phyloP scores from a whole-genome alignment of 2,329 filamentous ascomycete species.

The Pseudocercospora ulei region DNA sequence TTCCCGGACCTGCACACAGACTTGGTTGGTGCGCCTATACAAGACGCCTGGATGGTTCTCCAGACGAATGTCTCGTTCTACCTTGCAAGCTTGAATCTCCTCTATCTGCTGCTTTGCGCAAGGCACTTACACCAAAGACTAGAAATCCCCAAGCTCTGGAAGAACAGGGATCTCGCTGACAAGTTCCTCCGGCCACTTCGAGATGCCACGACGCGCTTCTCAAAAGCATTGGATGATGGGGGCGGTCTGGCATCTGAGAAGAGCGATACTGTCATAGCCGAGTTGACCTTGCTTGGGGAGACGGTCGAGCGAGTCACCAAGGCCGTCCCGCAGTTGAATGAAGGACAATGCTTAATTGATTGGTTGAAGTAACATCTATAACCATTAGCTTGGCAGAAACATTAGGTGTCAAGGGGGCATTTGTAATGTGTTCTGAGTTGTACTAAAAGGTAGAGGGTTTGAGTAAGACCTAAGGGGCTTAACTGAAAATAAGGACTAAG shows the following conservation, averaged over 20 bases:
- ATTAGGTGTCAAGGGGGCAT: too few species aligned
- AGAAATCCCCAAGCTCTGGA: slow-evolving; percentile 40
- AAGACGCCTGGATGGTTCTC: slow-evolving; percentile 41
- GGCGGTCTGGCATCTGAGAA: slow-evolving; percentile 34
- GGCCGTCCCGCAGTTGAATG: slow-evolving; percentile 28
- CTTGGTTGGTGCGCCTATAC: slow-evolving; percentile 35
- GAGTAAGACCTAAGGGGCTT: too few species aligned
- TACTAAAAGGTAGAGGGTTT: too few species aligned
- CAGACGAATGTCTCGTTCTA: slow-evolving; percentile 47
- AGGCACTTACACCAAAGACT: slow-evolving; percentile 41
- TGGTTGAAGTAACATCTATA: too few species aligned
- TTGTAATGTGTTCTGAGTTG: too few species aligned
- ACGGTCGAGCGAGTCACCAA: slow-evolving; percentile 31
- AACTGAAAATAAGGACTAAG: too few species aligned
- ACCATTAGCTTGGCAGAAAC: too few species aligned
- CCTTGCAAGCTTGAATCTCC: slow-evolving; percentile 50
- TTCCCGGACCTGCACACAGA: slow-evolving; percentile 44
- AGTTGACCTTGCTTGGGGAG: slow-evolving; percentile 30
- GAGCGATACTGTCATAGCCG: slow-evolving; percentile 33
- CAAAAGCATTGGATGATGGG: slow-evolving; percentile 33
- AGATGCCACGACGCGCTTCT: slow-evolving; percentile 34
- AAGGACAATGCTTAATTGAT: too few species aligned
- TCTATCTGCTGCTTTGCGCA: slow-evolving; percentile 48
- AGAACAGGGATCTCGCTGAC: slow-evolving; percentile 35
- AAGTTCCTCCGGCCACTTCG: slow-evolving; percentile 41